Conservation (phyloP, 2,329 filamentous ascomycete species). For the Pyrenophora seminiperda region DNA sequence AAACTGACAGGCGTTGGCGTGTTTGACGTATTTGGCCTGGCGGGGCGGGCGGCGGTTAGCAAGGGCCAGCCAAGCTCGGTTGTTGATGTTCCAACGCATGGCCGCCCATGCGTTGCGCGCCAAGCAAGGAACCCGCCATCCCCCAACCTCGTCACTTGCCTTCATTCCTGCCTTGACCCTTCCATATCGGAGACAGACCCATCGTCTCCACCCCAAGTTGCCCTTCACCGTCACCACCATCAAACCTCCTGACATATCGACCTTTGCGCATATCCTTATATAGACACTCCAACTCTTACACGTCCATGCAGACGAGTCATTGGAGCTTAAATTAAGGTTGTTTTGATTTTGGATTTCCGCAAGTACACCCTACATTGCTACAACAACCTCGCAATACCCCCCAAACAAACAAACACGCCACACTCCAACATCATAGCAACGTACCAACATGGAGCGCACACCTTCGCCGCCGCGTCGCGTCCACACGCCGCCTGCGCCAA, state of each 20-base stretch:
- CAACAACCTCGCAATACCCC: constrained; percentile 20
- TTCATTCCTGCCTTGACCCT: constrained; percentile 14
- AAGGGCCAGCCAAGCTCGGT: constrained; percentile 6
- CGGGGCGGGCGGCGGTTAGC: constrained; percentile 18
- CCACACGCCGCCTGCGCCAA: constrained; percentile 71
- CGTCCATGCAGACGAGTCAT: constrained; percentile 10
- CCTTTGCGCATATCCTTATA: constrained; percentile 12
- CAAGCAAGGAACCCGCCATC: constrained; percentile 28
- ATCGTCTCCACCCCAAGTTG: constrained; percentile 22
- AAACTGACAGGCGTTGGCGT: constrained; percentile 19
- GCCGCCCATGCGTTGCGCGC: constrained; percentile 2
- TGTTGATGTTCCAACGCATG: constrained; percentile 16
- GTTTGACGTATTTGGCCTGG: constrained; percentile 36
- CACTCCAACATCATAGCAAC: background rate
- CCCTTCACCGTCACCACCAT: constrained; percentile 22
- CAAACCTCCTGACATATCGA: constrained; percentile 12
- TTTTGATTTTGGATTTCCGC: constrained; percentile 32
- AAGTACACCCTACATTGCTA: constrained; percentile 22
- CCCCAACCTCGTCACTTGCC: constrained; percentile 31
- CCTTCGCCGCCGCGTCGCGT: constrained; percentile 65
- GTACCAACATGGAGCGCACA: constrained; percentile 54
- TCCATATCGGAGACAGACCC: constrained; percentile 22
- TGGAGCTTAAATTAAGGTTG: constrained; percentile 25
- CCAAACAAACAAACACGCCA: constrained; percentile 1
- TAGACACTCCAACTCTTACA: constrained; percentile 8